These are phyloP conservation scores for Xylariaceae sp. DNA, from an alignment of 2,329 filamentous ascomycete species.

Conservation along the genomic window DNA sequence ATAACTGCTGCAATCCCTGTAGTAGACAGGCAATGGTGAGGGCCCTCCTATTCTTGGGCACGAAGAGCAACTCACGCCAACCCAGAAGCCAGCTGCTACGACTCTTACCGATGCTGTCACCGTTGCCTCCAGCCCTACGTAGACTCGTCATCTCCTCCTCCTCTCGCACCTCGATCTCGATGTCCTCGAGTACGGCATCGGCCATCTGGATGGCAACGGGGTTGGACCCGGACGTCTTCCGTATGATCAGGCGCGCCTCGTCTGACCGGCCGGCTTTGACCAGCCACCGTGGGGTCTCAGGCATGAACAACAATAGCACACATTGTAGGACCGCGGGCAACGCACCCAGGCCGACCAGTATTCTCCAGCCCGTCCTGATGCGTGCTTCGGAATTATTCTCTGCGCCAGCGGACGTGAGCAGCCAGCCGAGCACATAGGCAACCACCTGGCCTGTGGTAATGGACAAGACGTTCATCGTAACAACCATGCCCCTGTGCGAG, in stretches of 20 bases:
- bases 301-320: constrained; percentile 63
- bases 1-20: constrained; percentile 83
- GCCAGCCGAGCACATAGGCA: constrained; percentile 80
- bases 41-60: constrained; percentile 64
- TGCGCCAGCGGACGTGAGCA: constrained; percentile 55
- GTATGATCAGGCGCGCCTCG: constrained; percentile 61
- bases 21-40: constrained; percentile 80
- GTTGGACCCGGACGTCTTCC: constrained; percentile 44
- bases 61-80: constrained; percentile 50
- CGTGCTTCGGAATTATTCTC: too few relatives aligned
- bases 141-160: constrained; percentile 52
- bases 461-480: constrained; percentile 77
- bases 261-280: constrained; percentile 60
- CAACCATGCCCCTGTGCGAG: constrained; percentile 67
- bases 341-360: constrained; percentile 85
- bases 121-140: too few relatives aligned
- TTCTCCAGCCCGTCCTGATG: constrained; percentile 66
- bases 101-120: constrained; percentile 29
- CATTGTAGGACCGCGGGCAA: constrained; percentile 70
- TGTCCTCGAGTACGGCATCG: constrained; percentile 58
- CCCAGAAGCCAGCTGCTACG: constrained; percentile 35
- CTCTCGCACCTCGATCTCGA: constrained; percentile 69
- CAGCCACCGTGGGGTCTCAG: constrained; percentile 85
- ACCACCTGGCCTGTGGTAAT: constrained; percentile 85
- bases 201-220: constrained; percentile 43